Evolutionary conservation across 352 stramenopile species (phyloP), one percentile per base, ranked within the genome.

Genomic region (Phytophthora sojae): DNA sequence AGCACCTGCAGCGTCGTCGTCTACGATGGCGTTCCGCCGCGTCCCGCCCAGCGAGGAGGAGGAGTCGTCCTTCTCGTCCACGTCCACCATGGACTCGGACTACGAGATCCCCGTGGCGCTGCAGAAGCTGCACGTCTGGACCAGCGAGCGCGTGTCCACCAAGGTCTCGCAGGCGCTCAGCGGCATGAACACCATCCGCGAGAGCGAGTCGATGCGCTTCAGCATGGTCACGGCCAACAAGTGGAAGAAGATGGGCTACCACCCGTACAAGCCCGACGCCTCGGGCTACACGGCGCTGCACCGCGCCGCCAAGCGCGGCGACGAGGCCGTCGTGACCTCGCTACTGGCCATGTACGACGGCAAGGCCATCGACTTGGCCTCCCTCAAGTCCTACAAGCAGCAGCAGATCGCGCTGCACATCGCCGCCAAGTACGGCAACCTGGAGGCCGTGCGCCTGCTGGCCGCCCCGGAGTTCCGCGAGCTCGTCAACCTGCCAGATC

Each of bases 241-340:
- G 73, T 96, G 89, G 89, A 91, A 92, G 60, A 92, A 93, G 50
- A 83, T 89, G 61, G 89, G 86, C 30, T 96, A 96, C 61, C 83
- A 94, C 59, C 89, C 89, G 45, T 96, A 94, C 75, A 90, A 92
- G 42, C 86, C 84, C 14, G 89, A 94, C 61, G 83, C 81, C 26
- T 86, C 77, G 35, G 89, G 89, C 21, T 96, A 93, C 77, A 96
- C 89, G 39, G 89, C 89, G 42, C 75, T 96, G 44, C 89, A 96
- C 57, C 86, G 89, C 30, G 82, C 86, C 2, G 86, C 89, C 29
- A 91, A 92, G 61, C 83, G 82, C 23, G 89, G 86, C 30, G 86
- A 94, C 61, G 78, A 82, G 42, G 60, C 79, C 6, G 81, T 96
- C 21, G 79, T 94, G 37, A 76, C 79, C 12, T 91, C 87, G 39